These are phyloP conservation scores for Entrophospora sp. DNA, from an alignment of 192 early-diverging fungal genomes.

Conservation along the genomic window DNA sequence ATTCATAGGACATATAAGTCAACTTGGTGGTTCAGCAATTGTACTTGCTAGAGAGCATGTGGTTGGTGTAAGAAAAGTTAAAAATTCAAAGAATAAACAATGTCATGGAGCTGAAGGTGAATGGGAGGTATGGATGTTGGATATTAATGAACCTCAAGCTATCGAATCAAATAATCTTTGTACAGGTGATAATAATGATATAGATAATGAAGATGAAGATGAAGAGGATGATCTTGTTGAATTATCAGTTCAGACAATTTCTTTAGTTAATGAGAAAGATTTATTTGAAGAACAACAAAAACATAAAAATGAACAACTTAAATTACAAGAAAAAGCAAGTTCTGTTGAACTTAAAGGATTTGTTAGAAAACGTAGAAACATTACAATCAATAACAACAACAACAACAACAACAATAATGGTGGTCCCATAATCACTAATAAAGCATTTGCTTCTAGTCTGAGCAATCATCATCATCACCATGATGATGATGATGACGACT, in stretches of 20 bases:
- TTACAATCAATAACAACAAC: neutral
- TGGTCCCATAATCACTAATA: neutral
- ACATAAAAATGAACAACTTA: neutral
- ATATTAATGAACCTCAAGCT: neutral
- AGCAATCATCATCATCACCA: neutral
- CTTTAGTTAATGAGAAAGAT: constrained; percentile 13
- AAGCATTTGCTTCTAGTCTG: neutral
- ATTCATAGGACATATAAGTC: constrained; percentile 5
- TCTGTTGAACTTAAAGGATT: neutral
- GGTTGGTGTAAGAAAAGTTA: constrained; percentile 1
- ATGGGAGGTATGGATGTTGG: constrained; percentile 18
- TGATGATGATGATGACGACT: neutral
- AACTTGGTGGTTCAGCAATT: constrained; percentile 9
- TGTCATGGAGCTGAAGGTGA: constrained; percentile 17
- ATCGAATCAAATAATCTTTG: neutral
- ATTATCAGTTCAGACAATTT: neutral
- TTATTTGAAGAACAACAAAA: neutral
- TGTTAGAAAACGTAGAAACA: neutral
- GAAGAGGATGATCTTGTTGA: neutral
- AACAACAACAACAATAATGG: too few species aligned
- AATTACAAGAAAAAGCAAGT: neutral
- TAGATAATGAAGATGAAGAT: neutral
- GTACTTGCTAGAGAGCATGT: constrained; percentile 9
- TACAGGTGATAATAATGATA: neutral
- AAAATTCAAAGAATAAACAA: neutral